These are phyloP conservation scores for Magnaporthiopsis rhizophila DNA, from an alignment of 2,329 filamentous ascomycete species.

Conservation along the genomic window DNA sequence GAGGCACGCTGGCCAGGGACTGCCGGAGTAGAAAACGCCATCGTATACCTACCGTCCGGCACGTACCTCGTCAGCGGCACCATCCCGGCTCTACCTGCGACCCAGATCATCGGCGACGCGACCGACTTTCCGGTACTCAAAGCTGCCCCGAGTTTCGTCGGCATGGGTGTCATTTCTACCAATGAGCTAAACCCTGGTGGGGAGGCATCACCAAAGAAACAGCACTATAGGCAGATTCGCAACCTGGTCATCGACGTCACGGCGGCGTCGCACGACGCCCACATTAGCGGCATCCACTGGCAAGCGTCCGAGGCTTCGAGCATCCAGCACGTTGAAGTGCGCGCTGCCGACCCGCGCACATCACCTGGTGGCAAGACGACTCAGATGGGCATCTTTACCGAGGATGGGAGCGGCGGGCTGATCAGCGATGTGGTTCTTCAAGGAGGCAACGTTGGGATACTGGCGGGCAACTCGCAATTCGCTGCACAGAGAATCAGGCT, in stretches of 20 bases:
- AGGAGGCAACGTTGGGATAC: constrained; percentile 49
- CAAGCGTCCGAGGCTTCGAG: constrained; percentile 14
- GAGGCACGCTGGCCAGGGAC: not conserved
- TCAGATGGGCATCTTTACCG: constrained; percentile 8
- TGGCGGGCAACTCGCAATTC: constrained; percentile 14
- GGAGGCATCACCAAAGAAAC: constrained; percentile 20
- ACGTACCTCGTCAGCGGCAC: constrained; percentile 9
- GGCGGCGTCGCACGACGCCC: not conserved
- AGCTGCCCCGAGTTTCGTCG: constrained; percentile 34
- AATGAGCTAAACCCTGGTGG: constrained; percentile 1
- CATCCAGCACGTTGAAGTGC: constrained; percentile 53
- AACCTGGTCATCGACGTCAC: constrained; percentile 41
- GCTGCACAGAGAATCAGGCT: constrained; percentile 12
- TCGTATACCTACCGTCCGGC: constrained; percentile 9
- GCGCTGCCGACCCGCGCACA: constrained; percentile 38
- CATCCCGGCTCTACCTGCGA: constrained; percentile 6
- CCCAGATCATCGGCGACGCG: constrained; percentile 10
- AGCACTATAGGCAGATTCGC: constrained; percentile 38
- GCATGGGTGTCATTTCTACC: constrained; percentile 9
- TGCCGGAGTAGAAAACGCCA: constrained; percentile 5
- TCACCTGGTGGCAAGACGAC: constrained; percentile 16
- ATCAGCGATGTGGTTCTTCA: constrained; percentile 31
- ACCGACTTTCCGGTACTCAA: constrained; percentile 3
- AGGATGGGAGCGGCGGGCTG: constrained; percentile 9
- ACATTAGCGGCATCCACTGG: constrained; percentile 41